These are phyloP conservation scores for Chimonanthus praecox DNA, from an alignment of 164 flowering plant genomes.

Conservation along the genomic window DNA sequence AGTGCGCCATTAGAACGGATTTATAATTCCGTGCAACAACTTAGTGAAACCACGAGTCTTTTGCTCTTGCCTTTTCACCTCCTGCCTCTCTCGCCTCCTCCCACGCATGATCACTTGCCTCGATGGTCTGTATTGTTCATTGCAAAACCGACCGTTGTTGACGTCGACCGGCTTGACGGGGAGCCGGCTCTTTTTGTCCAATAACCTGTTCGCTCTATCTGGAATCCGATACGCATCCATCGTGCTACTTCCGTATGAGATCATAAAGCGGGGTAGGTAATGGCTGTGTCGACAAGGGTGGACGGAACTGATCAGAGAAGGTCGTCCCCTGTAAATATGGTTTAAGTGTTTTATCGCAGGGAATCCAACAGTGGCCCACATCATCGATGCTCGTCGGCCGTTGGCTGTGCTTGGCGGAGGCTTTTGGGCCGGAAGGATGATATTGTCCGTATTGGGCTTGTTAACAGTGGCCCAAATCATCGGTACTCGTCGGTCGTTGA, in stretches of 20 bases:
- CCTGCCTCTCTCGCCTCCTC: neutral
- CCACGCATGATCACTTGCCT: neutral
- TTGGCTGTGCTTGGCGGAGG: neutral
- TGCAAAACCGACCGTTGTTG: neutral
- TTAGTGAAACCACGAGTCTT: constrained; percentile 19
- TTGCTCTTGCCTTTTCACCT: neutral
- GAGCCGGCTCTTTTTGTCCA: neutral
- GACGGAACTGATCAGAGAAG: constrained; percentile 22
- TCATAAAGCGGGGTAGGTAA: neutral
- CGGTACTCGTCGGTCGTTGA: no score
- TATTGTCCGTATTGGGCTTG: no score
- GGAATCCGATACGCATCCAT: neutral
- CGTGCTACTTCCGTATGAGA: neutral
- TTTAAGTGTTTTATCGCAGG: constrained; percentile 19
- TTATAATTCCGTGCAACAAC: constrained; percentile 13
- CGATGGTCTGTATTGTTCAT: neutral
- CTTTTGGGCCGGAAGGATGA: neutral
- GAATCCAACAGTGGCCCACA: constrained; percentile 17
- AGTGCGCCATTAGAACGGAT: constrained; percentile 12
- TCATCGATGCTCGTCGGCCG: constrained; percentile 16
- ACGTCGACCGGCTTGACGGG: neutral
- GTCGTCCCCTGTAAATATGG: constrained; percentile 10
- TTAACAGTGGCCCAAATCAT: no score
- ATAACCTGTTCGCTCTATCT: neutral
- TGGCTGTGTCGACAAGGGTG: constrained; percentile 22